Percentiles rank a stretch among this genome's conserved stretches.
These are phyloP conservation scores for Scedosporium aurantiacum DNA, from an alignment of 2,329 filamentous ascomycete species.

Conservation along the genomic window DNA sequence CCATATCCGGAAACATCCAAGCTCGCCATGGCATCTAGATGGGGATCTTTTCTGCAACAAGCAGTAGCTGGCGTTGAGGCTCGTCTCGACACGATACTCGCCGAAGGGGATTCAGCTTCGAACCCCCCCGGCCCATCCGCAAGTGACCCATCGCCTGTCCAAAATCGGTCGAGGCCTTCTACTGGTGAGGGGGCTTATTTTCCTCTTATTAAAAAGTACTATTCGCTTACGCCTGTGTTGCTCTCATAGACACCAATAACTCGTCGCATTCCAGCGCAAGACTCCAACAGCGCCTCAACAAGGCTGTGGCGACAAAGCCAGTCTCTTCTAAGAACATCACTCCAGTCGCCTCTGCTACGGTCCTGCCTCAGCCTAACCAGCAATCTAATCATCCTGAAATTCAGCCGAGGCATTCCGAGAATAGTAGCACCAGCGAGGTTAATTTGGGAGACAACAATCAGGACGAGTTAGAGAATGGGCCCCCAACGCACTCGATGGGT, in stretches of 20 bases:
- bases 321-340: neutral
- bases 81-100: slow-evolving; percentile 79
- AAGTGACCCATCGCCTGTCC: neutral
- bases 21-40: slow-evolving; percentile 24
- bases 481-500: too few species aligned
- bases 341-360: too few species aligned
- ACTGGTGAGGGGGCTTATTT: neutral
- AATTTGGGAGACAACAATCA: too few species aligned
- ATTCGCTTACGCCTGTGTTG: neutral
- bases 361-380: too few species aligned
- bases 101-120: slow-evolving; percentile 54
- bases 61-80: slow-evolving; percentile 92
- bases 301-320: slow-evolving; percentile 65
- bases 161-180: neutral
- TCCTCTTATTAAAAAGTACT: neutral
- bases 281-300: slow-evolving; percentile 79
- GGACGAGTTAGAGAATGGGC: too few species aligned
- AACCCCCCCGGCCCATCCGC: neutral
- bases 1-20: neutral
- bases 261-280: slow-evolving; percentile 61
- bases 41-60: slow-evolving; percentile 74
- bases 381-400: too few species aligned
- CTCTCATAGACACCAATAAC: slow-evolving; percentile 51
- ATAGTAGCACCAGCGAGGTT: too few species aligned
- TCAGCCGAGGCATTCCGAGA: too few species aligned